Base-by-base conservation (phyloP, 176 grass and related monocot species). In the maize (Zea mays) region DNA sequence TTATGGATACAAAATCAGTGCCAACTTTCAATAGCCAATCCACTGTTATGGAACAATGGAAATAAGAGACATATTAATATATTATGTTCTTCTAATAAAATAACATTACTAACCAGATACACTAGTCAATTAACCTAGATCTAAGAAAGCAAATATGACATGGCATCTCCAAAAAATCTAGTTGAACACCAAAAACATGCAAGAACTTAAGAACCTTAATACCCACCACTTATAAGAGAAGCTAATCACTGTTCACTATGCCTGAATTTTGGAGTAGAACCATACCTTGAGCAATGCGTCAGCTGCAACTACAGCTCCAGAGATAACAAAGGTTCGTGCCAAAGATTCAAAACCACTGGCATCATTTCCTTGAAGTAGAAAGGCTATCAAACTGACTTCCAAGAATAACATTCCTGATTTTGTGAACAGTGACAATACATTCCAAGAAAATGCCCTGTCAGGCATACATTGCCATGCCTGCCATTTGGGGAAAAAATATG, bases 341-440 rank as follows among this genome's bases (percentile, higher is more conserved):
- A 99, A 84, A 88, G 92, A 88, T 19, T 99, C 96, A 40, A 93
- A 76, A 21, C 92, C 96, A 76, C 81, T 83, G 8, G 92, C 79
- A 84, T 99, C 79, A 86, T 99, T 96, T 93, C 96, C 96, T 93
- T 99, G 92, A 78, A 99, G 90, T 63, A 99, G 74, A 90, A 99
- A 99, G 15, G 96, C 92, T 69, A 99, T 78, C 19, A 99, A 75
- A 57, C 96, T 96, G 71, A 99, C 85, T 89, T 99, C 96, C 69
- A 96, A 81, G 85, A 99, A 96, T 58, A 99, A 52, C 87, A 99
- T 81, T 68, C 96, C 92, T 10, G 96, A 89, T 82, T 89, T 85
- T 65, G 90, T 92, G 83, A 96, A 86, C 61, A 99, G 57, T 6
- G 96, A 99, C 27, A 99, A 49, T 61, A 95, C 83, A 83, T 93